Base-by-base conservation (phyloP, 257 asterid species). In the Gardenia jasminoides region DNA sequence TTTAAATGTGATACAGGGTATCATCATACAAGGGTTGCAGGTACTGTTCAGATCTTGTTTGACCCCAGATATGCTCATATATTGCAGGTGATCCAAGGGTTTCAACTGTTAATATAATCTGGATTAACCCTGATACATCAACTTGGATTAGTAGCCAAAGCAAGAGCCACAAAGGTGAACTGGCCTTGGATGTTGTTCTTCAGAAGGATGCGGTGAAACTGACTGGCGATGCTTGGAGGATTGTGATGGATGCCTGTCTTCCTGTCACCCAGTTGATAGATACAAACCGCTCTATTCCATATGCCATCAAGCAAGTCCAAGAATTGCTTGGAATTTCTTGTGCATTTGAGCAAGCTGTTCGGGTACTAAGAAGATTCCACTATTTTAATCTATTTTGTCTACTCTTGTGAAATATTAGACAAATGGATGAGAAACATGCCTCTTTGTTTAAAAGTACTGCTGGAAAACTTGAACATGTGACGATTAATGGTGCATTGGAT, bases 341-440 rank as follows among this genome's bases (percentile, higher is more conserved):
- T 90, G 93, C 98, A 13, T 96, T 96, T 79, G 99, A 93, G 91
- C 99, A 93, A 86, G 98, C 94, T 82, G 97, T 96, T 84, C 97
- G 93, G 99, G 99, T 96, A 89, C 77, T 56, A 46, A n/a, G n/a
- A 56, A 0, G 65, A 58, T 59, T 39, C 68, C 41, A 8, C 12
- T 0, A 75, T 56, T 56, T 16, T 24, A 12, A 28, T 16, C 19
- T 52, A 61, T 19, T 47, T 31, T 47, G 0, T 4, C 15, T n/a
- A 70, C 52, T 52, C 31, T 73, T 52, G 22, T 47, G 4, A 19
- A 20, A 33, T 10, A 50, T 24, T 54, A 52, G 33, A 36, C 4
- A 36, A 36, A 36, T 36, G 41, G 41, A 36, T 36, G 41, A 39
- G 69, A 15, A 48, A 20, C 30, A 39, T 36, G 41, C 9, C 20